Evolutionary conservation across 2,329 filamentous ascomycete species (phyloP).

Genomic region (Tolypocladium nubicola): DNA sequence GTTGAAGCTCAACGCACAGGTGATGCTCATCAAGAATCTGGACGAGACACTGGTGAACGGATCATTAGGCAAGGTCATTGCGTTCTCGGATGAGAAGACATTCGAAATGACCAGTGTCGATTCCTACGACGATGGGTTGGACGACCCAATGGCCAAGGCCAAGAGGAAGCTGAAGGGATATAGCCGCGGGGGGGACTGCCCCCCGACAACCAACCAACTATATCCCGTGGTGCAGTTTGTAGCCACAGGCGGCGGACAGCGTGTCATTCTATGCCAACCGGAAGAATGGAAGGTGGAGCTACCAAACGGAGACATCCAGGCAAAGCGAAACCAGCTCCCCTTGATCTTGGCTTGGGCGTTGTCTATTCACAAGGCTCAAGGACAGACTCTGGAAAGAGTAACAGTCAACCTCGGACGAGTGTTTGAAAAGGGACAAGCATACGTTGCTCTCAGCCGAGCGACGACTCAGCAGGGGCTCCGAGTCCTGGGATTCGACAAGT

Average conservation of each 20-base stretch:
- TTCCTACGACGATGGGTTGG: constrained; percentile 29
- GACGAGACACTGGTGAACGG: constrained; percentile 92
- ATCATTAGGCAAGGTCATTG: constrained; percentile 71
- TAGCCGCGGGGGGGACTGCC: constrained; percentile 26
- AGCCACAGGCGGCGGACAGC: constrained; percentile 57
- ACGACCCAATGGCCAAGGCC: constrained; percentile 33
- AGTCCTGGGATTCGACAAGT: constrained; percentile 78
- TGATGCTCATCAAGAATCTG: constrained; percentile 99
- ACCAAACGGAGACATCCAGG: constrained; percentile 90
- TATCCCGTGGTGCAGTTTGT: constrained; percentile 83
- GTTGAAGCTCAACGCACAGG: constrained; percentile 85
- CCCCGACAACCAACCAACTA: constrained; percentile 39
- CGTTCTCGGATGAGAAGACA: constrained; percentile 27
- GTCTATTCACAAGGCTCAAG: constrained; percentile 96
- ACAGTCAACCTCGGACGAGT: constrained; percentile 87
- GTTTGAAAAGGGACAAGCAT: constrained; percentile 96
- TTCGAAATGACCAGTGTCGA: constrained; percentile 29
- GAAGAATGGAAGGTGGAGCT: constrained; percentile 96
- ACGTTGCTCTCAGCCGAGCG: constrained; percentile 89
- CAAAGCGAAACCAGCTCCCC: constrained; percentile 71
- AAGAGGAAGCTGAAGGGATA: constrained; percentile 48
- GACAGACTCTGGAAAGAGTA: constrained; percentile 85
- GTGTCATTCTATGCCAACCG: constrained; percentile 62
- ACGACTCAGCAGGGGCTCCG: constrained; percentile 80
- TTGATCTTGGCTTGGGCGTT: constrained; percentile 94